Evolutionary conservation across 768 basidiomycete genomes (phyloP).

Genomic region (Cytidiella melzeri): DNA sequence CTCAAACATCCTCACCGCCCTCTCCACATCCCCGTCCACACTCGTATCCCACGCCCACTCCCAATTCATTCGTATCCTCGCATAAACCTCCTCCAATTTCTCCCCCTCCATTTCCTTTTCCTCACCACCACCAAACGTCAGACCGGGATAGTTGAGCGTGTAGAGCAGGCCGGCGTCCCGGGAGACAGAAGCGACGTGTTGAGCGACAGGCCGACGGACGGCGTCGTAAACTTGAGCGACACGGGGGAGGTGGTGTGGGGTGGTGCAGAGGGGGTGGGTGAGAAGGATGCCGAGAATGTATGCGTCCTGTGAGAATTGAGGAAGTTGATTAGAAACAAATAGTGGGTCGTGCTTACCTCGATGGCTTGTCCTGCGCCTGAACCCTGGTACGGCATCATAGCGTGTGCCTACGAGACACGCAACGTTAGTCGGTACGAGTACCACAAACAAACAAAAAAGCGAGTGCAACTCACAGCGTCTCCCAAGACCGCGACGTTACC

Average conservation of each 20-base stretch:
- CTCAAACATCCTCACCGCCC: slow-evolving; percentile 26
- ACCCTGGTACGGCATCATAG: slow-evolving; percentile 38
- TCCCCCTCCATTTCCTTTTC: slow-evolving; percentile 19
- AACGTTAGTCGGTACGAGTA: background rate
- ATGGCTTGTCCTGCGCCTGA: slow-evolving; percentile 39
- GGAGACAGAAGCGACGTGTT: slow-evolving; percentile 20
- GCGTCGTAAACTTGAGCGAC: slow-evolving; percentile 27
- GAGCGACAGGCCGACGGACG: slow-evolving; percentile 25
- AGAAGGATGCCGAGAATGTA: slow-evolving; percentile 35
- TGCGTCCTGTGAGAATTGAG: slow-evolving; percentile 23
- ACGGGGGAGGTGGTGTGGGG: slow-evolving; percentile 16
- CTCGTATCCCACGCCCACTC: slow-evolving; percentile 57
- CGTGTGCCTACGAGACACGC: slow-evolving; percentile 23
- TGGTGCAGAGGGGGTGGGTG: slow-evolving; percentile 35
- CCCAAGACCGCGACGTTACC: slow-evolving; percentile 45
- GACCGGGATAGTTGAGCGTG: slow-evolving; percentile 20
- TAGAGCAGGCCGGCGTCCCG: slow-evolving; percentile 24
- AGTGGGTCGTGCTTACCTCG: slow-evolving; percentile 27
- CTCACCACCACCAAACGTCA: slow-evolving; percentile 14
- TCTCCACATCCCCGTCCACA: slow-evolving; percentile 34
- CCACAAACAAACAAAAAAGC: no score
- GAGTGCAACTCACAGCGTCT: slow-evolving; percentile 26
- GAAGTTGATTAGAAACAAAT: background rate
- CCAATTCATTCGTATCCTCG: slow-evolving; percentile 44
- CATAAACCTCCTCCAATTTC: slow-evolving; percentile 34